phyloP scores from a whole-genome alignment of 768 basidiomycete genomes.

The Leccinum rimulosum region DNA sequence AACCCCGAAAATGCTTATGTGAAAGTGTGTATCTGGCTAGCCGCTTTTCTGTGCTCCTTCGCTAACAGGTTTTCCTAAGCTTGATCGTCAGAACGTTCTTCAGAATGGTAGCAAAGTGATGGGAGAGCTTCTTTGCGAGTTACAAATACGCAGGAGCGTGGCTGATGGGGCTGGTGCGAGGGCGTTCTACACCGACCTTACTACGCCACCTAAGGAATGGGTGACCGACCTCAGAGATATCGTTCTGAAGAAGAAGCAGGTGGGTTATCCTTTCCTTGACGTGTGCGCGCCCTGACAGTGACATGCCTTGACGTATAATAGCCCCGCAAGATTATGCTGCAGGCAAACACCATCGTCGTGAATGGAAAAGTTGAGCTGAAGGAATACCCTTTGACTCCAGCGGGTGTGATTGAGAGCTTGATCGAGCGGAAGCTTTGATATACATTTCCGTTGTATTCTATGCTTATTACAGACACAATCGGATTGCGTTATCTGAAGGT shows the following conservation, averaged over 20 bases:
- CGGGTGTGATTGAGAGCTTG: conserved; percentile 78
- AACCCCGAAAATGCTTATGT: conserved; percentile 67
- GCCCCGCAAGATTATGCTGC: conserved; percentile 85
- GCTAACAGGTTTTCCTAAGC: conserved; percentile 36
- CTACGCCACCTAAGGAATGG: conserved; percentile 70
- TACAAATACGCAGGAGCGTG: conserved; percentile 84
- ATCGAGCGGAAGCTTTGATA: conserved; percentile 63
- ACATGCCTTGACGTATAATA: conserved; percentile 27
- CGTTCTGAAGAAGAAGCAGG: conserved; percentile 77
- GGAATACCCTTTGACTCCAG: conserved; percentile 73
- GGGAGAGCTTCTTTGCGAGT: conserved; percentile 72
- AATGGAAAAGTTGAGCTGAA: conserved; percentile 69
- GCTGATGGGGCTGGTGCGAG: conserved; percentile 82
- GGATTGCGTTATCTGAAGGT: background rate
- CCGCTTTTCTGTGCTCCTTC: background rate
- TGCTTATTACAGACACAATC: background rate
- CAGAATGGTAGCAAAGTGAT: conserved; percentile 61
- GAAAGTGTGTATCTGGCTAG: conserved; percentile 43
- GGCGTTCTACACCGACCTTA: conserved; percentile 75
- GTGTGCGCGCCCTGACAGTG: background rate
- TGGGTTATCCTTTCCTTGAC: conserved; percentile 32
- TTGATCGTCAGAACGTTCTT: conserved; percentile 70
- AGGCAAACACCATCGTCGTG: conserved; percentile 73
- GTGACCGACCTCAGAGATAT: conserved; percentile 72
- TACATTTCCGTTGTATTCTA: background rate